phyloP scores from a whole-genome alignment of 805 yeast species.

The Yarrowia bubula region DNA sequence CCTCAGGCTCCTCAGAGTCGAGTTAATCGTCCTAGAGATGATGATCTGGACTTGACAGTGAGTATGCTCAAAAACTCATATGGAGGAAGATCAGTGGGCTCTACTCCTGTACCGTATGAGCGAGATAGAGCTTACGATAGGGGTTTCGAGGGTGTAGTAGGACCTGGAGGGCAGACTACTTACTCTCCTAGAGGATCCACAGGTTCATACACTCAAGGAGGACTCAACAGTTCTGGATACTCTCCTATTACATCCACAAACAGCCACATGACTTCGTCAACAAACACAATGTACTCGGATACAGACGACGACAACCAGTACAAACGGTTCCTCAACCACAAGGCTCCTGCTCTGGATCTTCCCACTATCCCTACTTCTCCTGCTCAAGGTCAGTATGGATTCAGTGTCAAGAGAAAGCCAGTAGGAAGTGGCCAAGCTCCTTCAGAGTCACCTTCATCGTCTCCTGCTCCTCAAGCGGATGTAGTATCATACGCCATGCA shows the following conservation, averaged over 20 bases:
- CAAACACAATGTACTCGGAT: constrained; percentile 15
- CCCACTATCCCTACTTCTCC: constrained; percentile 17
- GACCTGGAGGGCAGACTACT: neutral
- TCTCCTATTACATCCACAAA: constrained; percentile 3
- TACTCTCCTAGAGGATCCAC: constrained; percentile 22
- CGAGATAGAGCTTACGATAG: constrained; percentile 18
- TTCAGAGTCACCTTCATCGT: neutral
- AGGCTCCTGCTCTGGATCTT: constrained; percentile 10
- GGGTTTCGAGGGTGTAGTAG: neutral
- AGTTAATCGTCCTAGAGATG: neutral
- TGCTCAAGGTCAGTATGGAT: constrained; percentile 19
- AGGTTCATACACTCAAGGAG: neutral
- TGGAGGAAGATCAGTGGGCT: constrained; percentile 5
- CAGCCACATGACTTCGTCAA: constrained; percentile 13
- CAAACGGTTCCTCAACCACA: constrained; percentile 18
- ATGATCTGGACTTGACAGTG: constrained; percentile 1
- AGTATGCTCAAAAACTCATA: constrained; percentile 19
- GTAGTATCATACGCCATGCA: constrained; percentile 18
- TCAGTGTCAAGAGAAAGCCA: constrained; percentile 21
- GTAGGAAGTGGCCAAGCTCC: constrained; percentile 7
- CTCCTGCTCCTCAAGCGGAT: neutral
- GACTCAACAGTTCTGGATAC: constrained; percentile 12
- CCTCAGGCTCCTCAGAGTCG: neutral
- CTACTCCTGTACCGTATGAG: neutral
- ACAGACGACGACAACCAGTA: neutral